phyloP scores from a whole-genome alignment of 1,139 yeast genomes.

The Hanseniaspora sp. region DNA sequence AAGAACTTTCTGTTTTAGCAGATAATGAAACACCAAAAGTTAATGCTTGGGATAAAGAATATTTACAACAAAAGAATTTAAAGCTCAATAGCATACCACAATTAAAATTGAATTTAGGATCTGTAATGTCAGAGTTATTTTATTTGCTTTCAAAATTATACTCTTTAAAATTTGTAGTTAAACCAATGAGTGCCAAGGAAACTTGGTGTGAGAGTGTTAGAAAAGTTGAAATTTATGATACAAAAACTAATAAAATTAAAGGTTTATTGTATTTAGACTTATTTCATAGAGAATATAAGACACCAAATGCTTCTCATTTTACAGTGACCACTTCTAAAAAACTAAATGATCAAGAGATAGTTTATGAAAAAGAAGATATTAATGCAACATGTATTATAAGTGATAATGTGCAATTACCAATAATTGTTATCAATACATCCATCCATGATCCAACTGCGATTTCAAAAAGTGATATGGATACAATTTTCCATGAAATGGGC shows the following conservation, averaged over 20 bases:
- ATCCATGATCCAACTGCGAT: constrained; percentile 20
- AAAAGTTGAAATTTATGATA: constrained; percentile 55
- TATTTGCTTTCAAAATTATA: constrained; percentile 58
- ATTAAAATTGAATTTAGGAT: constrained; percentile 71
- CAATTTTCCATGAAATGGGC: constrained; percentile 96
- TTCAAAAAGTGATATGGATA: constrained; percentile 66
- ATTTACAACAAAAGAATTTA: constrained; percentile 24
- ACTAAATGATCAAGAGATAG: constrained; percentile 45
- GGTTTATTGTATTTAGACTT: constrained; percentile 63
- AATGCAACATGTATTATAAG: constrained; percentile 25
- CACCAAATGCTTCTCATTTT: constrained; percentile 80
- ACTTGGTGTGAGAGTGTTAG: constrained; percentile 89
- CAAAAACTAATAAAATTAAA: constrained; percentile 38
- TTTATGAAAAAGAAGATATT: constrained; percentile 20
- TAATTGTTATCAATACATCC: constrained; percentile 9
- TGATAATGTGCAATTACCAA: constrained; percentile 5
- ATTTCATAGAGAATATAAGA: constrained; percentile 51
- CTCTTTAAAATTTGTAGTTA: constrained; percentile 57
- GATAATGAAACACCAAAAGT: constrained; percentile 36
- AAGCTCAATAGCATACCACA: constrained; percentile 19
- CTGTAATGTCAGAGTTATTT: constrained; percentile 75
- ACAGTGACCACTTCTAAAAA: constrained; percentile 90
- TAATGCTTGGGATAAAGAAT: constrained; percentile 91
- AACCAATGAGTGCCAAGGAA: constrained; percentile 52
- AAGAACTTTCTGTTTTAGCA: constrained; percentile 42